Evolutionary conservation across 202 grass and related monocot species (phyloP), one percentile per base, ranked within the genome.

Genomic region (Musa balbisiana): DNA sequence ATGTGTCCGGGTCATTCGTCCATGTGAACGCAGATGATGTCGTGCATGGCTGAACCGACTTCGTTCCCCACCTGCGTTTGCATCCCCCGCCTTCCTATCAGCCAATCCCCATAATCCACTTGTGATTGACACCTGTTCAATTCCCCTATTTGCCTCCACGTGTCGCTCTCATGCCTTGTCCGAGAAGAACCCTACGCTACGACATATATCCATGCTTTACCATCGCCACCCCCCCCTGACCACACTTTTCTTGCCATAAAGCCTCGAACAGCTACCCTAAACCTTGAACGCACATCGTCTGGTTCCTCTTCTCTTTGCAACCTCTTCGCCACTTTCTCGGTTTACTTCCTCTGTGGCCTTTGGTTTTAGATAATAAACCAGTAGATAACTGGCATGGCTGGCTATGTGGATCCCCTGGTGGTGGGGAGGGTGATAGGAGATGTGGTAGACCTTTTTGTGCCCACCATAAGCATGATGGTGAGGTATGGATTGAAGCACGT

Each of bases 351-450:
- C n/a, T 17, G 5, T 62, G n/a, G 0, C 27, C 27, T 27, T 27
- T 27, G 2, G 13, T 62, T 62, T n/a, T 62, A 8, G n/a, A 9
- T 3, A 5, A 15, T 62, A 62, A n/a, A 62, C 17, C n/a, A 19
- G 2, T n/a, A 1, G 17, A 62, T 27, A 1, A 13, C 63, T 8
- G 25, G 8, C 73, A 75, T 75, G 73, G 53, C 72, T 62, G 76
- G 67, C 50, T 58, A 53, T 55, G 71, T 82, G 49, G 75, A 82
- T 54, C 58, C 84, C 12, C 80, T 86, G 15, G 70, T 79, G 51
- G 81, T 86, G 43, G 84, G 84, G 19, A 75, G 77, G 23, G 79
- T 86, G 20, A 75, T 86, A 55, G 77, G 75, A 9, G 84, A 86
- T n/a, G 84, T 82, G 43, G 24, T 86, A 17, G 80, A 86, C 73